Evolutionary conservation across 352 stramenopile genomes (phyloP).

Genomic region (Phytopythium helicoides): DNA sequence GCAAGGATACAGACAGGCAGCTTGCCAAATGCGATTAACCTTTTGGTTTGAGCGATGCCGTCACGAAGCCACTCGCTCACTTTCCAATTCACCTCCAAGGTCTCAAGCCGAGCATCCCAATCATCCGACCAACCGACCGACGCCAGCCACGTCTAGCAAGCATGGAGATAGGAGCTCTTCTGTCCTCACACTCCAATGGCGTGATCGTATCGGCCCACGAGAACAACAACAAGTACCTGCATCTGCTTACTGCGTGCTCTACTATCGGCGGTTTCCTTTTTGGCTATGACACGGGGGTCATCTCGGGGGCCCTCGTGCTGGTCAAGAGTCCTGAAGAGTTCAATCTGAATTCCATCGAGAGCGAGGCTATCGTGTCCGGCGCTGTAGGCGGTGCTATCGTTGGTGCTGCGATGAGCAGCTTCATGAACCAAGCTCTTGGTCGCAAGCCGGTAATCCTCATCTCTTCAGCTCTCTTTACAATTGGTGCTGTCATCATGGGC

Average conservation of each 20-base stretch:
- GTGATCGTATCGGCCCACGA: no score
- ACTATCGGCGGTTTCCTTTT: slow-evolving; percentile 80
- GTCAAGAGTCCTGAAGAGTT: slow-evolving; percentile 65
- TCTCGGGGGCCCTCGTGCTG: slow-evolving; percentile 72
- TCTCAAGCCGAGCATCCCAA: no score
- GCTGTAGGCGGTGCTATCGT: slow-evolving; percentile 71
- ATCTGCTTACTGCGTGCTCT: slow-evolving; percentile 64
- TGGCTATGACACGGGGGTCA: slow-evolving; percentile 81
- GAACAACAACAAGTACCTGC: slow-evolving; percentile 34
- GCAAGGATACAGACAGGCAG: no score
- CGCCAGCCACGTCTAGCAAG: no score
- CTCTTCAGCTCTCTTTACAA: slow-evolving; percentile 59
- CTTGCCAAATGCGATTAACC: no score
- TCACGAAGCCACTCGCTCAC: no score
- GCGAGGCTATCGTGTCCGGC: slow-evolving; percentile 63
- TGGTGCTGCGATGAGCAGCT: slow-evolving; percentile 52
- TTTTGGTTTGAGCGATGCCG: no score
- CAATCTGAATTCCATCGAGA: slow-evolving; percentile 49
- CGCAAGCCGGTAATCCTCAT: slow-evolving; percentile 59
- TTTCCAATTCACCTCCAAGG: no score
- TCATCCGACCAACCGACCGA: no score
- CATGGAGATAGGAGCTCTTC: no score
- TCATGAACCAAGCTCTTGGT: slow-evolving; percentile 54
- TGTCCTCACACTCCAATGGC: no score
- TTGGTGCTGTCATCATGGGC: slow-evolving; percentile 62